Evolutionary conservation across 176 grass and related monocot species (phyloP), one percentile per base, ranked within the genome.

Genomic region (Secale cereale): DNA sequence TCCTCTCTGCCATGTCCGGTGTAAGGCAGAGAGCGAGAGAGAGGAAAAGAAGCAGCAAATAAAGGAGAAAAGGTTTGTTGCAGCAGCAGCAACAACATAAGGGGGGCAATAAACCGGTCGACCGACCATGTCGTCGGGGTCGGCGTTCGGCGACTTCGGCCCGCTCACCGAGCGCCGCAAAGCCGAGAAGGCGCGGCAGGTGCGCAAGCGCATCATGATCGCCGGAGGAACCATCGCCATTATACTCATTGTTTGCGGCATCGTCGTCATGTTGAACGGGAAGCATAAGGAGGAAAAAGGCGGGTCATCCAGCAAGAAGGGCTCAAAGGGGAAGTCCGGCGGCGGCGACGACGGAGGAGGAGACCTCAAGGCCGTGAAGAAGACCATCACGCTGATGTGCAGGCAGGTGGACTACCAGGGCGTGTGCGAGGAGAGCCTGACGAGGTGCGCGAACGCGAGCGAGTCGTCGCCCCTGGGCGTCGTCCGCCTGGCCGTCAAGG

Each of bases 81-180:
- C 52, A 57, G 17, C 19, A 22, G 19, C 52, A 57, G 22, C 52
- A 57, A 57, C 52, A 45, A 31, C 48, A 78, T 64, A 41, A 28
- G 56, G 25, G 56, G 48, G 41, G 32, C 62, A 45, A 72, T 67
- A 28, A 37, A 15, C 22, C 63, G 41, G 71, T 74, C 41, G 52
- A 57, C 52, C 75, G 80, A 64, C 76, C 83, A 88, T 72, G 33
- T 92, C 91, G 87, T 92, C 93, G 43, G 91, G 91, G 73, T 98
- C 93, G 43, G 91, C 93, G 77, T 98, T 95, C 71, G 92, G 88
- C 77, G 93, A 95, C 74, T 93, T 95, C 45, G 93, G 91, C 15
- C 91, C 89, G 31, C 85, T 98, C 72, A 93, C 93, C 1, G 95
- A 98, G 91, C 89, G 95, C 6, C 89, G 95, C 67, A 59, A 54